A percentile compares a stretch with the other conserved stretches of the same genome.
Conservation (phyloP, 352 stramenopile genomes). For the Phytophthora pini region DNA sequence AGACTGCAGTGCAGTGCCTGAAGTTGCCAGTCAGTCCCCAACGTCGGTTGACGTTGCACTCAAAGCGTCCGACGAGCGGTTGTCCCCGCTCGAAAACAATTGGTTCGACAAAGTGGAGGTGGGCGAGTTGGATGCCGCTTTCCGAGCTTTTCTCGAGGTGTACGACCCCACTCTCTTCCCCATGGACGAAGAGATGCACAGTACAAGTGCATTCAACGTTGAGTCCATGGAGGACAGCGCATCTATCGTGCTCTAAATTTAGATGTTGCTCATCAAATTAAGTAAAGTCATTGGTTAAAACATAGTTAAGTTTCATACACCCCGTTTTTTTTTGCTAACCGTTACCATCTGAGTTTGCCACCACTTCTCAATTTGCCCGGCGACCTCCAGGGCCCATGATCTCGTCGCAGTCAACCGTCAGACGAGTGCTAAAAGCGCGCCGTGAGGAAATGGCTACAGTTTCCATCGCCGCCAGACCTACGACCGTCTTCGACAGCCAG, state of each 20-base stretch:
- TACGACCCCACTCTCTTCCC: slow-evolving; percentile 31
- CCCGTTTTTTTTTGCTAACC: not conserved
- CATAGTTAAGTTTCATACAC: not conserved
- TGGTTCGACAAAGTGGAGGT: slow-evolving; percentile 36
- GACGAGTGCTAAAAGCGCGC: slow-evolving; percentile 31
- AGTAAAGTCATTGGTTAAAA: slow-evolving; percentile 25
- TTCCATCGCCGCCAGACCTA: slow-evolving; percentile 21
- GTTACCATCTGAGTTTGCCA: not conserved
- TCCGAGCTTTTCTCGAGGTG: slow-evolving; percentile 29
- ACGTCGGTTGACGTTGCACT: slow-evolving; percentile 17
- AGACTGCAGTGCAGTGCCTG: not conserved
- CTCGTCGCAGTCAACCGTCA: slow-evolving; percentile 8
- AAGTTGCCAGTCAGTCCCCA: slow-evolving; percentile 12
- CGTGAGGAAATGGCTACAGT: slow-evolving; percentile 23
- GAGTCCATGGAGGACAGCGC: slow-evolving; percentile 11
- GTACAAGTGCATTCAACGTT: not conserved
- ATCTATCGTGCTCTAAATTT: slow-evolving; percentile 29
- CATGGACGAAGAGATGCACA: slow-evolving; percentile 19
- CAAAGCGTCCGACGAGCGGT: not conserved
- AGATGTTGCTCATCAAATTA: slow-evolving; percentile 16
- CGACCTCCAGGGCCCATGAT: not conserved
- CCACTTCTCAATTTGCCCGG: slow-evolving; percentile 5
- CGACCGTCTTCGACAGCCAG: slow-evolving; percentile 30
- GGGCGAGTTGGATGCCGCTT: slow-evolving; percentile 28
- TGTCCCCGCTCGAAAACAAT: slow-evolving; percentile 22